These are phyloP conservation scores for Hyaloperonospora brassicae DNA, from an alignment of 352 stramenopile genomes.

Conservation along the genomic window DNA sequence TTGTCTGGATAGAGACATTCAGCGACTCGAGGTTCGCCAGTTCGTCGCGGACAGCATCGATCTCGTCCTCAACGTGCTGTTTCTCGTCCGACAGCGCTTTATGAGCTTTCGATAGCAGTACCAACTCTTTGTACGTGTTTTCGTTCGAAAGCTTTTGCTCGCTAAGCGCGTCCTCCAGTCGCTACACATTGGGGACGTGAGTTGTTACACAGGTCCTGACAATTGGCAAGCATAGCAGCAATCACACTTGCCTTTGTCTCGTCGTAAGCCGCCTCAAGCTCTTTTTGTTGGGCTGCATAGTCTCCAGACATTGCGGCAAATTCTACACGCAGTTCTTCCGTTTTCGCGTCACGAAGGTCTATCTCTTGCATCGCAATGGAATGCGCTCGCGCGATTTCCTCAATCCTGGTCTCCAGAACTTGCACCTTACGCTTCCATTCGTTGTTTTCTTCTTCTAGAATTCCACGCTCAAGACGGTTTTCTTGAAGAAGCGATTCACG, in stretches of 20 bases:
- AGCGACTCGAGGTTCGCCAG: constrained; percentile 46
- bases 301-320: constrained; percentile 56
- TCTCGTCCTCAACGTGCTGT: constrained; percentile 33
- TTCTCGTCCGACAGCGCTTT: constrained; percentile 63
- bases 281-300: constrained; percentile 56
- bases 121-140: constrained; percentile 70
- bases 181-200: constrained; percentile 21
- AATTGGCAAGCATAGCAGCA: neutral
- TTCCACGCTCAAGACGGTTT: constrained; percentile 38
- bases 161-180: constrained; percentile 48
- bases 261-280: constrained; percentile 47
- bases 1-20: constrained; percentile 48
- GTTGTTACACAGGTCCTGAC: too few species aligned
- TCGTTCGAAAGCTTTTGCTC: constrained; percentile 53
- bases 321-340: constrained; percentile 49
- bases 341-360: constrained; percentile 50
- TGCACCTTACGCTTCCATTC: constrained; percentile 72
- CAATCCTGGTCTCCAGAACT: constrained; percentile 63
- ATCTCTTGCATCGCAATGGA: constrained; percentile 51
- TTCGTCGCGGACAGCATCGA: constrained; percentile 43
- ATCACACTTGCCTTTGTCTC: constrained; percentile 31
- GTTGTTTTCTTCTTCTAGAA: constrained; percentile 68
- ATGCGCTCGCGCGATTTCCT: constrained; percentile 66
- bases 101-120: constrained; percentile 72
- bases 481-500: constrained; percentile 65